Percentiles rank a stretch among this genome's conserved stretches.
Evolutionary conservation across 1,284 basidiomycete genomes (phyloP).

Genomic region (Boletus semigastroideus): DNA sequence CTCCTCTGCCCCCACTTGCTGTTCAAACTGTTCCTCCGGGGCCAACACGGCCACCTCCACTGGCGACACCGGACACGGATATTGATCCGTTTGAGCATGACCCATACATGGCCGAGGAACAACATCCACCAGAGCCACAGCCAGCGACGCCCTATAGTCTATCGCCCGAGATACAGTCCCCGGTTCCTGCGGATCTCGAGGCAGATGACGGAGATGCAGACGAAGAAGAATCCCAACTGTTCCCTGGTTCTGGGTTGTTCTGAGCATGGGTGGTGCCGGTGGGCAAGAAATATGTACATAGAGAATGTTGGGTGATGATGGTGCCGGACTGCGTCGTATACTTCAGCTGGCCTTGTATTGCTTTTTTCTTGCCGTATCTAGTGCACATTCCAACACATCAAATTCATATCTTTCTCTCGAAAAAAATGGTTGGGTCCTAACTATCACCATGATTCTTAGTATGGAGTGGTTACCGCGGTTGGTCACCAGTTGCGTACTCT

Average conservation of each 20-base stretch:
- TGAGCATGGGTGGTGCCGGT: conserved; percentile 26
- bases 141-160: conserved; percentile 31
- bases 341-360: conserved; percentile 1
- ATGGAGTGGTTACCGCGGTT: too few species aligned
- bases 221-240: conserved; percentile 46
- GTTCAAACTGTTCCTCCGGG: conserved; percentile 14
- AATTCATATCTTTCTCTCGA: too few species aligned
- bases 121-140: conserved; percentile 9
- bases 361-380: conserved; percentile 25
- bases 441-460: too few species aligned
- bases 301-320: conserved; percentile 8
- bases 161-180: conserved; percentile 21
- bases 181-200: conserved; percentile 4
- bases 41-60: conserved; percentile 15
- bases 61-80: conserved; percentile 28
- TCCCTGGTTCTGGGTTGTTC: conserved; percentile 57
- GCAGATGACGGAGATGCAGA: conserved; percentile 42
- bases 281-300: conserved; percentile 2
- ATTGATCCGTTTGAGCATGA: conserved; percentile 41
- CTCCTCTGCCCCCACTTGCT: conserved; percentile 9
- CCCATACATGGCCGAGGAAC: conserved; percentile 24
- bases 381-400: conserved; percentile 12
- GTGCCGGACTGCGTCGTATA: conserved; percentile 13
- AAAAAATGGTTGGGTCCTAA: too few species aligned
- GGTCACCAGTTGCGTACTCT: too few species aligned